Percentiles rank a stretch among this genome's conserved stretches.
Conservation (phyloP, 148 eudicot species). For the Rhododendron mucronatum region DNA sequence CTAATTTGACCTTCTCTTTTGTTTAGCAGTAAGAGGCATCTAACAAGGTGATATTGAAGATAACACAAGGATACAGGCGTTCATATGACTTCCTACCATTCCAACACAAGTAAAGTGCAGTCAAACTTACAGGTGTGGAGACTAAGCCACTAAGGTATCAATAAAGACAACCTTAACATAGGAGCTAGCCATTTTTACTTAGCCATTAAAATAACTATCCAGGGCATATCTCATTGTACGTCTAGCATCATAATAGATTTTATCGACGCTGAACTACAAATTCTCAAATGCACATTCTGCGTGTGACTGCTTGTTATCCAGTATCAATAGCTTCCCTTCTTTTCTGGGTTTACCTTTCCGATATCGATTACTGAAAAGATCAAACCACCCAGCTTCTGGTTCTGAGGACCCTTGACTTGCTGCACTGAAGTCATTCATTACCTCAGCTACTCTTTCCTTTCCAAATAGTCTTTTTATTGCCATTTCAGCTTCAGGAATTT, state of each 20-base stretch:
- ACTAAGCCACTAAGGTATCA: neutral
- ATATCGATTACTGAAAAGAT: slow-evolving; percentile 82
- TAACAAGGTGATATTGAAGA: neutral
- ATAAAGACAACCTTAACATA: neutral
- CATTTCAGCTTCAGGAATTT: slow-evolving; percentile 65
- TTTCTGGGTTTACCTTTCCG: slow-evolving; percentile 47
- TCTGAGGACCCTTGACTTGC: slow-evolving; percentile 71
- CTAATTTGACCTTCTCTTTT: neutral
- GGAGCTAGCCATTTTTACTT: neutral
- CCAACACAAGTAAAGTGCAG: neutral
- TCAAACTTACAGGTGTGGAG: neutral
- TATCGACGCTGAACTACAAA: neutral
- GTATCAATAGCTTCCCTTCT: neutral
- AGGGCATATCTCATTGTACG: neutral
- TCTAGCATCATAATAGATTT: neutral
- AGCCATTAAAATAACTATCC: neutral
- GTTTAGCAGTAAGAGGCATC: neutral
- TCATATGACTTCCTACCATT: neutral
- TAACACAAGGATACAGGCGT: neutral
- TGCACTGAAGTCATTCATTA: slow-evolving; percentile 69
- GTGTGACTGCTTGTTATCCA: neutral
- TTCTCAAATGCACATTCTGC: neutral
- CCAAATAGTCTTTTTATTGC: slow-evolving; percentile 59
- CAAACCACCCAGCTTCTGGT: slow-evolving; percentile 95
- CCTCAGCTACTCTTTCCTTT: slow-evolving; percentile 74